phyloP scores from a whole-genome alignment of 169 alveolate genomes.

The Plasmodium coatneyi region DNA sequence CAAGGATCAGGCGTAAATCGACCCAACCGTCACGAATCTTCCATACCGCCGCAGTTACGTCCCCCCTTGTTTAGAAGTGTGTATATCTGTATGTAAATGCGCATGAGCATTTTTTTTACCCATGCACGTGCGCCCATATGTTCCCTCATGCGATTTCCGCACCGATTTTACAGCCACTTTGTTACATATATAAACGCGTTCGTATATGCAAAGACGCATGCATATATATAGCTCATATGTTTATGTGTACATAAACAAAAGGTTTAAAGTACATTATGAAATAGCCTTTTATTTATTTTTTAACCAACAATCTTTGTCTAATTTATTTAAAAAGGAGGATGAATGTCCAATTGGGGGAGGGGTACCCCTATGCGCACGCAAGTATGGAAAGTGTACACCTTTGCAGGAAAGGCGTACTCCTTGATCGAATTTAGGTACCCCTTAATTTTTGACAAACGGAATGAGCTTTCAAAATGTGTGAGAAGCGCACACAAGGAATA shows the following conservation, averaged over 20 bases:
- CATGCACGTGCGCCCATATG: background rate
- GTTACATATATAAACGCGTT: background rate
- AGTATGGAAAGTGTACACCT: background rate
- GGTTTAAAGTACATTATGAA: slow-evolving; percentile 23
- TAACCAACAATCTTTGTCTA: slow-evolving; percentile 57
- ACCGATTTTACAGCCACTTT: background rate
- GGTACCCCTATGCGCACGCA: background rate
- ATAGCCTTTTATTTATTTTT: background rate
- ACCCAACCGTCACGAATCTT: background rate
- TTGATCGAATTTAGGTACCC: slow-evolving; percentile 44
- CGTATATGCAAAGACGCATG: slow-evolving; percentile 14
- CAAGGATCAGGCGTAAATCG: background rate
- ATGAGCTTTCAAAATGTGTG: slow-evolving; percentile 49
- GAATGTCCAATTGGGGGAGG: slow-evolving; percentile 12
- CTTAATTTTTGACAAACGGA: slow-evolving; percentile 39
- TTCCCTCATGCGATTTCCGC: background rate
- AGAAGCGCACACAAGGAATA: slow-evolving; percentile 4
- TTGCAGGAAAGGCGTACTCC: slow-evolving; percentile 1
- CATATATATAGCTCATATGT: slow-evolving; percentile 5
- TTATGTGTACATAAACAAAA: slow-evolving; percentile 21
- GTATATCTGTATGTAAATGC: background rate
- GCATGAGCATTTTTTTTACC: background rate
- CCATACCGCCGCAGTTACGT: background rate
- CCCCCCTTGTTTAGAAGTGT: background rate
- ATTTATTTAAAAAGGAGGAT: slow-evolving; percentile 40